Evolutionary conservation across 2,329 filamentous ascomycete species (phyloP).

Genomic region (Fusarium verrucosum): DNA sequence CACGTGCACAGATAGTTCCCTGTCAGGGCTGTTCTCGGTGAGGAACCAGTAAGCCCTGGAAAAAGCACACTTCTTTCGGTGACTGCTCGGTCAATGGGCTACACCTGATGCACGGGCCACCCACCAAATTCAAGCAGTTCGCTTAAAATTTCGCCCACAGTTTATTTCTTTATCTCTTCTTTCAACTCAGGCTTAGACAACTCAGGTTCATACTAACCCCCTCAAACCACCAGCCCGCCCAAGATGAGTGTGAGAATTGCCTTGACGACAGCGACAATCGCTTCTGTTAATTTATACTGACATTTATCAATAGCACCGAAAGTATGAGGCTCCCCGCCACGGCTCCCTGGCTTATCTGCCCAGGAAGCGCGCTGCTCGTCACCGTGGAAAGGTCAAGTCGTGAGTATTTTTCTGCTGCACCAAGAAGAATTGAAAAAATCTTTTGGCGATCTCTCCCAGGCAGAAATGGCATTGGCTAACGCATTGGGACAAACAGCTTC

Average conservation of each 20-base stretch:
- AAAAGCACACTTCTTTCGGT: conserved; percentile 4
- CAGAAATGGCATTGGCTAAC: conserved; percentile 39
- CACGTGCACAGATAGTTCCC: conserved; percentile 1
- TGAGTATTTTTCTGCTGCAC: conserved; percentile 61
- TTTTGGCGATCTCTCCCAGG: neutral
- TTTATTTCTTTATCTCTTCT: conserved; percentile 47
- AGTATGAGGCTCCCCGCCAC: conserved; percentile 89
- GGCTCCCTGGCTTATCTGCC: conserved; percentile 90
- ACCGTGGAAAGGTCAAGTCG: conserved; percentile 99
- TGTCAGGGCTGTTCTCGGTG: conserved; percentile 23
- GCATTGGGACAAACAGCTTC: conserved; percentile 71
- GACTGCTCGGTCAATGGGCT: conserved; percentile 18
- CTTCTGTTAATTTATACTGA: conserved; percentile 41
- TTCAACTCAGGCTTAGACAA: conserved; percentile 49
- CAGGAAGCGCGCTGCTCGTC: conserved; percentile 90
- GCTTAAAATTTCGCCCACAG: conserved; percentile 55
- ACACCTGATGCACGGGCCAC: conserved; percentile 37
- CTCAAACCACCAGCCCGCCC: conserved; percentile 51
- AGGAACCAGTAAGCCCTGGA: neutral
- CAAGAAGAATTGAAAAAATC: neutral
- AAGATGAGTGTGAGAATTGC: conserved; percentile 54
- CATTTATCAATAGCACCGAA: conserved; percentile 58
- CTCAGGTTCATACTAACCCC: conserved; percentile 50
- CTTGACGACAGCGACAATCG: conserved; percentile 34
- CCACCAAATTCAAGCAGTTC: conserved; percentile 43